Evolutionary conservation across 805 yeast species (phyloP).

Genomic region (Komagataella phaffii): DNA sequence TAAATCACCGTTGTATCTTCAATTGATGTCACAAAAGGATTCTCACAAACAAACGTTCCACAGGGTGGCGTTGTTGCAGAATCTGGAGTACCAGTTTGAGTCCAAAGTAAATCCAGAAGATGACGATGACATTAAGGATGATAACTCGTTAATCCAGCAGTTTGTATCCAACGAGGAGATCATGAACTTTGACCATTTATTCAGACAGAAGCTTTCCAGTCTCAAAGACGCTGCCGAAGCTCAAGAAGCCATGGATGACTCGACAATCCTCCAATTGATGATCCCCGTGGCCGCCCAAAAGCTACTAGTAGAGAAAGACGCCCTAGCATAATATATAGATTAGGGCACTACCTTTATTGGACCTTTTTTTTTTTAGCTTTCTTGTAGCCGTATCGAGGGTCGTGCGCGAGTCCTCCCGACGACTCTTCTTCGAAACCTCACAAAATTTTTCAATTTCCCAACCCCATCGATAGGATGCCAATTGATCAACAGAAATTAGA

Average conservation of each 20-base stretch:
- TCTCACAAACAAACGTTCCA: conserved; percentile 13
- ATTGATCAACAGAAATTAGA: conserved; percentile 91
- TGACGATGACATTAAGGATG: conserved; percentile 9
- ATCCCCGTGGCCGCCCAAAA: conserved; percentile 22
- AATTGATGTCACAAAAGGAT: conserved; percentile 9
- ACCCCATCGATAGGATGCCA: conserved; percentile 36
- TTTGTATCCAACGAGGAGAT: conserved; percentile 15
- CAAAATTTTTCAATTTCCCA: not conserved
- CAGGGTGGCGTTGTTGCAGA: conserved; percentile 20
- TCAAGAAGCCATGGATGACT: conserved; percentile 7
- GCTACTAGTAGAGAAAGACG: conserved; percentile 8
- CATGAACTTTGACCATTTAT: conserved; percentile 10
- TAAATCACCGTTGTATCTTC: conserved; percentile 15
- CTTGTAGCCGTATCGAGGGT: not conserved
- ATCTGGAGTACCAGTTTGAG: conserved; percentile 21
- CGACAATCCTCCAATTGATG: conserved; percentile 15
- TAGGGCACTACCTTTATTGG: not conserved
- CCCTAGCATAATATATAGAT: not conserved
- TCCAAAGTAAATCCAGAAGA: conserved; percentile 5
- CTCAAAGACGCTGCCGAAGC: conserved; percentile 1
- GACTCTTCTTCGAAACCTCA: not conserved
- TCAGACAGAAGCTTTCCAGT: conserved; percentile 2
- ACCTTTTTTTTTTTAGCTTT: not conserved
- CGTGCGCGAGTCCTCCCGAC: not conserved
- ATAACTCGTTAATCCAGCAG: conserved; percentile 13